These are phyloP conservation scores for Fraxinus floribunda DNA, from an alignment of 305 asterid genomes.

Conservation along the genomic window DNA sequence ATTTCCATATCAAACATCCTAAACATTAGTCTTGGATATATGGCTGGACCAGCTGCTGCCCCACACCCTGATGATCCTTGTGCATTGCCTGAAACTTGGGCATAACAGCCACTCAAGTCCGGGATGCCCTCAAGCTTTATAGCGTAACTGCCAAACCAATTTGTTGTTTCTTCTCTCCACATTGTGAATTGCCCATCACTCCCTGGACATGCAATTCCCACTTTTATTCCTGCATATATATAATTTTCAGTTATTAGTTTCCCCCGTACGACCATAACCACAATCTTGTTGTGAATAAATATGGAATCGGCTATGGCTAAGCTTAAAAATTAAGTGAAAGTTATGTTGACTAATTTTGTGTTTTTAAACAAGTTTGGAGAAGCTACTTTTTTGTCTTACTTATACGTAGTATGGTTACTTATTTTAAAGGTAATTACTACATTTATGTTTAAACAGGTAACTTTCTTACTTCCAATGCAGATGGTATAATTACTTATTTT, in stretches of 20 bases:
- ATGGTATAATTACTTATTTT: not conserved
- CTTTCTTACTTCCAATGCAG: not conserved
- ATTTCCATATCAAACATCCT: constrained; percentile 62
- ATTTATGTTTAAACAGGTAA: not conserved
- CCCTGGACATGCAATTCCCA: constrained; percentile 71
- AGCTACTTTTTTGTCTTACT: not conserved
- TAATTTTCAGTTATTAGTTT: not conserved
- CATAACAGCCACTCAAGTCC: constrained; percentile 58
- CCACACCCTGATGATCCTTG: constrained; percentile 54
- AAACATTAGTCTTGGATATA: constrained; percentile 48
- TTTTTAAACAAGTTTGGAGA: not conserved
- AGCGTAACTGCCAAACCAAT: constrained; percentile 63
- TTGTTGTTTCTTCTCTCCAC: constrained; percentile 68
- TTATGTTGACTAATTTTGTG: not conserved
- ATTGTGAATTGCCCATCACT: constrained; percentile 54
- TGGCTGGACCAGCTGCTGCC: constrained; percentile 62
- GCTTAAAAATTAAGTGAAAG: not conserved
- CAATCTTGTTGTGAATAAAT: not conserved
- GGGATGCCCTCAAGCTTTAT: constrained; percentile 70
- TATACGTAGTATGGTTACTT: not conserved
- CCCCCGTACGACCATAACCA: not conserved
- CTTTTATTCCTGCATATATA: constrained; percentile 55
- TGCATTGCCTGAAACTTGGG: constrained; percentile 57
- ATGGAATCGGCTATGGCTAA: not conserved
- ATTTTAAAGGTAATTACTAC: not conserved